Base-by-base conservation (phyloP, 164 flowering plant species). In the Magnolia officinalis region DNA sequence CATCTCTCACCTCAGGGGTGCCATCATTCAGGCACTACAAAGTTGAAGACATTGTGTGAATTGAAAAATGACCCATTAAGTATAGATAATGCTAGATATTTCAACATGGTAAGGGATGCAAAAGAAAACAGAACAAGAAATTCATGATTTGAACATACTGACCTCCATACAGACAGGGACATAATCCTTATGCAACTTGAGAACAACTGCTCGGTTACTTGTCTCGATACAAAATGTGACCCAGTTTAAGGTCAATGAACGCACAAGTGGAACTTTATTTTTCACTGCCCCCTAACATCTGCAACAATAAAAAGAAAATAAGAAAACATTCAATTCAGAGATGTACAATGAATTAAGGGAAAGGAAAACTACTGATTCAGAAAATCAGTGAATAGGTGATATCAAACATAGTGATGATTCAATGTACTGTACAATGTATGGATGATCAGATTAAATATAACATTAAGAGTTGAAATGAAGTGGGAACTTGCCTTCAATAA, bases 161-260 rank as follows among this genome's bases (percentile, higher is more conserved):
- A 96, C 99, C 98, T 96, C 99, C 98, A 96, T 96, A 80, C 90
- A 92, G 14, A 96, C 87, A 24, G 98, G 96, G 50, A 96, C 99
- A 84, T 92, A 96, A 71, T 96, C 99, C 82, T 96, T 96, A 78
- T 96, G 99, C 82, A 88, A 82, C 85, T 96, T 96, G 31, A 93
- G 93, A 80, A 96, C 86, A 78, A 85, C 84, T 76, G 97, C 90
- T 78, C 87, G 93, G 83, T 89, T 90, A 79, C 96, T 94, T 21
- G 97, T 90, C 82, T 96, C 99, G 80, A 91, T 89, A 81, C 99
- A 96, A 80, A 84, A 90, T 66, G 98, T 88, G 67, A 96, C 90
- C 99, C 99, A 96, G 79, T 85, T 94, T 80, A 96, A 86, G 73
- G 98, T 92, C 78, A 89, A 82, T 23, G 99, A 96, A 67, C 99